Evolutionary conservation across 2,329 filamentous ascomycete species (phyloP).

Genomic region (Lachnellula occidentalis): DNA sequence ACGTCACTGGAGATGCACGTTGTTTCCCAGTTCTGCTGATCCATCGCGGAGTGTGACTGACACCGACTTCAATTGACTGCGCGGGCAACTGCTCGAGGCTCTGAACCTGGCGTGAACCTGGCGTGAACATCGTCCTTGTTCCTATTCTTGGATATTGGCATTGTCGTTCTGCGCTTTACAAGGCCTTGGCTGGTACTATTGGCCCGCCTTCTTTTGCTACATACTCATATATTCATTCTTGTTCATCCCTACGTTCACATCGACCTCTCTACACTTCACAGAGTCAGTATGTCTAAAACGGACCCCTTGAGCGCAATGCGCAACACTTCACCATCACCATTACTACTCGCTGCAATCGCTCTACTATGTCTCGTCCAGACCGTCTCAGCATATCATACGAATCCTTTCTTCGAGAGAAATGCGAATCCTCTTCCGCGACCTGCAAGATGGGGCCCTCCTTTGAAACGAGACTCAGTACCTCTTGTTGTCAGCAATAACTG

Average conservation of each 20-base stretch:
- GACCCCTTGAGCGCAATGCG: not conserved
- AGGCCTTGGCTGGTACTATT: not conserved
- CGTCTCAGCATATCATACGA: slow-evolving; percentile 13
- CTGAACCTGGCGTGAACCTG: not conserved
- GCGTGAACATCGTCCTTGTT: not conserved
- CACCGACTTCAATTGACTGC: not conserved
- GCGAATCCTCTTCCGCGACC: slow-evolving; percentile 14
- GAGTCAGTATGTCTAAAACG: not conserved
- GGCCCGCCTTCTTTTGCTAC: not conserved
- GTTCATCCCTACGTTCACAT: not conserved
- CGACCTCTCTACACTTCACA: not conserved
- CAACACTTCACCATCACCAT: not conserved
- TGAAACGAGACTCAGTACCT: slow-evolving; percentile 42
- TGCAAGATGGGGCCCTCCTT: slow-evolving; percentile 24
- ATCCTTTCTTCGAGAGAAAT: slow-evolving; percentile 15
- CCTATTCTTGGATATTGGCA: slow-evolving; percentile 2
- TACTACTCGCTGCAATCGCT: slow-evolving; percentile 12
- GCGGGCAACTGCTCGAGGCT: not conserved
- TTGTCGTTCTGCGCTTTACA: not conserved
- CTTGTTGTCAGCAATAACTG: slow-evolving; percentile 70
- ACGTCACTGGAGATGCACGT: slow-evolving; percentile 25
- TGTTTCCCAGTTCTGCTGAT: slow-evolving; percentile 11
- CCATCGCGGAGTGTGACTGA: not conserved
- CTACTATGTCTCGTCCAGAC: slow-evolving; percentile 15
- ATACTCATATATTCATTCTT: not conserved